phyloP scores from a whole-genome alignment of 1,284 basidiomycete genomes.

The Cystobasidiaceae sp. region DNA sequence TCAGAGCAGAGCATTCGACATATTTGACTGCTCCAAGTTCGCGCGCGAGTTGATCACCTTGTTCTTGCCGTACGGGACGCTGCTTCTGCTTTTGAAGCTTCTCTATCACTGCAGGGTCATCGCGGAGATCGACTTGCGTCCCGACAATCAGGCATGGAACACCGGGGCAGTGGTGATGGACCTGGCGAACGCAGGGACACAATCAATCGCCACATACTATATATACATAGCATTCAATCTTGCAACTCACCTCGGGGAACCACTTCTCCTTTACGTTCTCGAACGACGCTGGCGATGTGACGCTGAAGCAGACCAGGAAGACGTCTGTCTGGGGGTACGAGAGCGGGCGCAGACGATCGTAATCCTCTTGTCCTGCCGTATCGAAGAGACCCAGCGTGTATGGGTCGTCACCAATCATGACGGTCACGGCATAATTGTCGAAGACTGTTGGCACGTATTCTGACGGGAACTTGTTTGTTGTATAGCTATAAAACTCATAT shows the following conservation, averaged over 20 bases:
- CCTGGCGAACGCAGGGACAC: slow-evolving; percentile 45
- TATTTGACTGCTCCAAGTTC: slow-evolving; percentile 98
- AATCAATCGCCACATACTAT: background rate
- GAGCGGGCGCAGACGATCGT: slow-evolving; percentile 95
- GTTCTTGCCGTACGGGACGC: slow-evolving; percentile 78
- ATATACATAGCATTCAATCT: background rate
- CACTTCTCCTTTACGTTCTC: slow-evolving; percentile 99
- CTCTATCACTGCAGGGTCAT: slow-evolving; percentile 86
- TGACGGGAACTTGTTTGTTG: slow-evolving; percentile 69
- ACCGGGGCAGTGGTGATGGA: slow-evolving; percentile 99
- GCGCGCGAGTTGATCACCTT: slow-evolving; percentile 86
- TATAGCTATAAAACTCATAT: slow-evolving; percentile 53
- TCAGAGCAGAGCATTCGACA: slow-evolving; percentile 97
- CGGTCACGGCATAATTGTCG: slow-evolving; percentile 89
- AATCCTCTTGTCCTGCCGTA: slow-evolving; percentile 99
- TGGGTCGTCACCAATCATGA: slow-evolving; percentile 99
- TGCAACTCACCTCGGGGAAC: slow-evolving; percentile 74
- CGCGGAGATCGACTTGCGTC: slow-evolving; percentile 95
- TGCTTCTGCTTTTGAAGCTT: slow-evolving; percentile 95
- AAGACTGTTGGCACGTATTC: slow-evolving; percentile 99
- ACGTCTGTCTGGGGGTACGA: slow-evolving; percentile 99
- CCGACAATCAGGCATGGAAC: slow-evolving; percentile 98
- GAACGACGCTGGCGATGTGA: slow-evolving; percentile 95
- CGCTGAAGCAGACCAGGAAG: slow-evolving; percentile 98
- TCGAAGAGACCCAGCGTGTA: slow-evolving; percentile 98